phyloP scores from a whole-genome alignment of 257 asterid genomes.

The Orobanche coerulescens region DNA sequence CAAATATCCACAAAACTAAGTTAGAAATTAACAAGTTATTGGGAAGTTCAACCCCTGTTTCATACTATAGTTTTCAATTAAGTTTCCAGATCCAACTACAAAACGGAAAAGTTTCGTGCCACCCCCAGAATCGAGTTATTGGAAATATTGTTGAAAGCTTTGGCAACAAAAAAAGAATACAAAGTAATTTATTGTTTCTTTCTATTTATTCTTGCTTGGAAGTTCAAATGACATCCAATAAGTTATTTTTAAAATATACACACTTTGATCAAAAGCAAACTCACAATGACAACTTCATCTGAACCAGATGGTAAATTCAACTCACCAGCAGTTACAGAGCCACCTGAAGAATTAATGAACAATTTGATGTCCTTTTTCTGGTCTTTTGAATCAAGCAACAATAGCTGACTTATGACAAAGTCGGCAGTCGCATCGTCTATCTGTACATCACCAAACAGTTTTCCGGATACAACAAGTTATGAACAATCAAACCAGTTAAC shows the following conservation, averaged over 20 bases:
- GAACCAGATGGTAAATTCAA: conserved; percentile 9
- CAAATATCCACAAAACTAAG: neutral
- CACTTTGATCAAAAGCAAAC: neutral
- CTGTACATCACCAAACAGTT: conserved; percentile 39
- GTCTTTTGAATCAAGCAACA: conserved; percentile 85
- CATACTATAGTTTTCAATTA: neutral
- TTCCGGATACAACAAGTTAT: neutral
- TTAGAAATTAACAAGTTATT: neutral
- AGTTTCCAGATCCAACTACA: neutral
- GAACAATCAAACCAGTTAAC: neutral
- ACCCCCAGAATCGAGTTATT: neutral
- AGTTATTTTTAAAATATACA: neutral
- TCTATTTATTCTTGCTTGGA: neutral
- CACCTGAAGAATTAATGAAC: conserved; percentile 95
- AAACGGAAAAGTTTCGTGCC: neutral
- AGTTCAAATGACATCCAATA: neutral
- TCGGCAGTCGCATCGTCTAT: conserved; percentile 81
- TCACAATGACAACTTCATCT: neutral
- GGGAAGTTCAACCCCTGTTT: neutral
- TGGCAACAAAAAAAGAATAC: neutral
- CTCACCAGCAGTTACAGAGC: conserved; percentile 94
- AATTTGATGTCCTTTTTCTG: conserved; percentile 63
- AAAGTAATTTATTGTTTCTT: neutral
- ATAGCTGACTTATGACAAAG: conserved; percentile 71
- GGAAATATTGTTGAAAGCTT: neutral